Base-by-base conservation (phyloP, 2,329 filamentous ascomycete species). In the Botryotinia calthae region DNA sequence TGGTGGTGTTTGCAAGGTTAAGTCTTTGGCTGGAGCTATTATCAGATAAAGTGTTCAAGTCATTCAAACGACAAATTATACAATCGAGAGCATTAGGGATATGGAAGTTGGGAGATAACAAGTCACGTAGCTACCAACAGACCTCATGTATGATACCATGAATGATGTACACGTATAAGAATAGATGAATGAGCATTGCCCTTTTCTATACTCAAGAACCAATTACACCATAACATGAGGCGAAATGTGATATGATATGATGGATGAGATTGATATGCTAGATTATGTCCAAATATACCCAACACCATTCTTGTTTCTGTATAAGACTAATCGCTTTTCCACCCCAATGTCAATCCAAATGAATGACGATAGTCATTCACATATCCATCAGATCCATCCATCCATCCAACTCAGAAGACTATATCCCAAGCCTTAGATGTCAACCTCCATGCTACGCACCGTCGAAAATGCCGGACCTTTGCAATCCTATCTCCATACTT, bases 1-100 rank as follows among this genome's bases (percentile, higher is more conserved):
- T 74, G 93, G 93, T 67, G 93, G 93, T 62, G 83, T 92, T 64
- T 98, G 96, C 85, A 95, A 88, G 62, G 95, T 98, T 75, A 89
- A 91, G 83, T 93, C 86, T 73, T 85, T 99, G 80, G 91, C 91
- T 84, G 91, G 90, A 56, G 96, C 93, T 76, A 89, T 90, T 76
- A 93, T 98, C 76, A 89, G 94, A 86, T 98, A 92, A 67, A 77
- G 58, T 58, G 22, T 16, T 37, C 31, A 31, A 34, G 20, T 22
- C 16, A 58, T 9, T 9, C 10, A 46, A 54, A 66, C 16, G 10
- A 34, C n/a, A n/a, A 54, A 54, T 8, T 28, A 46, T 4, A 66
- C 16, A 54, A 22, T 28, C 34, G 46, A 54, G 48, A 34, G 34
- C 34, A 54, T 54, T 6, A 25, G 22, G 16, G 18, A 16, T 34